Evolutionary conservation across 108 stramenopile species (phyloP).

Genomic region (Hondaea fermentalgiana): DNA sequence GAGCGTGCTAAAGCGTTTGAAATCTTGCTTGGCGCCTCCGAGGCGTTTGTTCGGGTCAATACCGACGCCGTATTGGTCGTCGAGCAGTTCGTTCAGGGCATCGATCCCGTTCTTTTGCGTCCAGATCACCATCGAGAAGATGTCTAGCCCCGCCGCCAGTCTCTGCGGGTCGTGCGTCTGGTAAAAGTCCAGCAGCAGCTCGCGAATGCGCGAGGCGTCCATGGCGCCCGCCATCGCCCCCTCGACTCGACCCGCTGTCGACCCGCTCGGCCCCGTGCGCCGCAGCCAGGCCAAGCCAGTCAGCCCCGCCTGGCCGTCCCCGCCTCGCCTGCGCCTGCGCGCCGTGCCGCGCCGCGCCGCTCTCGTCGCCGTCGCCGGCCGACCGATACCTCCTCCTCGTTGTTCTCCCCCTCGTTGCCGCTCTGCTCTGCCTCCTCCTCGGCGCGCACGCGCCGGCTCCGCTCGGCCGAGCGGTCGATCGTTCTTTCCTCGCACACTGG

Average conservation of each 20-base stretch:
- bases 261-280: neutral
- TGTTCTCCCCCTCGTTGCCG: too few relatives aligned
- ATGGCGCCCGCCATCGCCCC: neutral
- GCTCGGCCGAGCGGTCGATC: too few relatives aligned
- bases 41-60: neutral
- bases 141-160: neutral
- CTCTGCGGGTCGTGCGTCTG: neutral
- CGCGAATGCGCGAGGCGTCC: neutral
- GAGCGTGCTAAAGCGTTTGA: neutral
- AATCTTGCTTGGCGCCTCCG: neutral
- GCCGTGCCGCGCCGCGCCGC: too few relatives aligned
- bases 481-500: too few relatives aligned
- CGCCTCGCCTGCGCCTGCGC: too few relatives aligned
- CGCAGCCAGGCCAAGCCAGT: too few relatives aligned
- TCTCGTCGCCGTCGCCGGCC: too few relatives aligned
- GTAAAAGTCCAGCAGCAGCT: slow-evolving; percentile 13
- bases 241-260: neutral
- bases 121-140: slow-evolving; percentile 14
- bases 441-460: too few relatives aligned
- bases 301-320: too few relatives aligned
- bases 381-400: too few relatives aligned
- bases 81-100: neutral
- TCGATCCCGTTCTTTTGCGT: neutral
- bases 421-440: too few relatives aligned
- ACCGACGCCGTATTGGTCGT: neutral